Percentiles rank a stretch among this genome's conserved stretches.
These are phyloP conservation scores for Rhizopogon sp. DNA, from an alignment of 768 basidiomycete genomes.

Conservation along the genomic window DNA sequence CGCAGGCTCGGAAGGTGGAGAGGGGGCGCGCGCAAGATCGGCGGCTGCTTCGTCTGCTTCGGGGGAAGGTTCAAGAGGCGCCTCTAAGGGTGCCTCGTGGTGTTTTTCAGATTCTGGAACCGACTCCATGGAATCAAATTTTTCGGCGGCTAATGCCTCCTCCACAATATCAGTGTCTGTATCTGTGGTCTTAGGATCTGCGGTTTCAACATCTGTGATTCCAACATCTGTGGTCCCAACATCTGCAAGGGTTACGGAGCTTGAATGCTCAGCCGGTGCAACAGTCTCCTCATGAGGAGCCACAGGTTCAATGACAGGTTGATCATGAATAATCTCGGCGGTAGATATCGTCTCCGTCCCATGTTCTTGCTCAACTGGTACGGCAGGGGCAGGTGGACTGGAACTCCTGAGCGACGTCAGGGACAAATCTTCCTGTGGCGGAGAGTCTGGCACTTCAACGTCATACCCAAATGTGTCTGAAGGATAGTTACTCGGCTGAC, in stretches of 20 bases:
- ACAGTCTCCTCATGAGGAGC: not conserved
- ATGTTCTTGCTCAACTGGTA: not conserved
- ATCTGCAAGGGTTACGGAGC: not conserved
- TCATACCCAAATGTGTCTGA: conserved; percentile 10
- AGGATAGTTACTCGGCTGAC: not conserved
- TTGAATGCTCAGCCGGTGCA: not conserved
- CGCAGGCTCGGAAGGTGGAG: not conserved
- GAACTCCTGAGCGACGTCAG: conserved; percentile 22
- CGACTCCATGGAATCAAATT: not conserved
- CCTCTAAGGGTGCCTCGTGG: conserved; percentile 3
- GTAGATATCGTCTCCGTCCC: not conserved
- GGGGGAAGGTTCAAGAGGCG: not conserved
- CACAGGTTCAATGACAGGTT: not conserved
- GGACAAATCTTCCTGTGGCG: conserved; percentile 21
- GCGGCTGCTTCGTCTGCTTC: conserved; percentile 7
- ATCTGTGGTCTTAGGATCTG: too few species aligned
- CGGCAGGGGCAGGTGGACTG: not conserved
- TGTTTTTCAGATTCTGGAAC: not conserved
- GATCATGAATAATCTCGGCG: not conserved
- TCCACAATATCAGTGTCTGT: not conserved
- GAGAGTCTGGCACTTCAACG: conserved; percentile 23
- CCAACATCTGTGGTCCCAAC: too few species aligned
- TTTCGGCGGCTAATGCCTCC: conserved; percentile 9
- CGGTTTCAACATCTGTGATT: too few species aligned
- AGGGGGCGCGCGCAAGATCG: not conserved